A percentile compares a stretch with the other conserved stretches of the same genome.
These are phyloP conservation scores for Atkinsonella hypoxylon DNA, from an alignment of 2,329 filamentous ascomycete genomes.

Conservation along the genomic window DNA sequence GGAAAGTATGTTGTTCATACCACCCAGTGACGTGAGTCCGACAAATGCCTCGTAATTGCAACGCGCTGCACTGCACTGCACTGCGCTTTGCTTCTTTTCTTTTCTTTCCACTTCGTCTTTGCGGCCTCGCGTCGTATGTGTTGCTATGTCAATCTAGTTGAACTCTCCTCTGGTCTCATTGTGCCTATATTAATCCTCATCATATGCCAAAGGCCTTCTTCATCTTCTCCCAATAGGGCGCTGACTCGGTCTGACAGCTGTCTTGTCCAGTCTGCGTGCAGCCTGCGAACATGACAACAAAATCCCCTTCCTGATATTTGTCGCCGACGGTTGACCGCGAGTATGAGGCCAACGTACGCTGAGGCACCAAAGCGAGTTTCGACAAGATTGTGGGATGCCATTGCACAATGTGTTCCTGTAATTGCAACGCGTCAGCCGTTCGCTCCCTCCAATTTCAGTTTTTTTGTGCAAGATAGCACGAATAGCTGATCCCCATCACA, in stretches of 20 bases:
- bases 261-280: conserved; percentile 49
- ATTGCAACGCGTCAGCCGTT: background rate
- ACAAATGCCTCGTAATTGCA: conserved; percentile 9
- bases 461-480: background rate
- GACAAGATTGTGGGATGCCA: conserved; percentile 96
- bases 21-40: conserved; percentile 5
- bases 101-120: background rate
- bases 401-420: conserved; percentile 74
- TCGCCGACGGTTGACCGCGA: conserved; percentile 42
- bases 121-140: background rate
- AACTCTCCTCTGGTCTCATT: background rate
- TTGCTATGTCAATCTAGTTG: background rate
- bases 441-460: background rate
- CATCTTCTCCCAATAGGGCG: conserved; percentile 36
- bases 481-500: background rate
- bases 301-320: conserved; percentile 70
- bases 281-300: conserved; percentile 66
- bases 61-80: background rate
- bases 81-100: conserved; percentile 2
- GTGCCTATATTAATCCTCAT: background rate
- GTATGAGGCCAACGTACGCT: conserved; percentile 74
- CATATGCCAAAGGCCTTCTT: conserved; percentile 24
- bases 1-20: background rate
- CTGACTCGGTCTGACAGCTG: conserved; percentile 63
- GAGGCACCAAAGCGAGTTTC: conserved; percentile 79